These are phyloP conservation scores for Cystobasidiopsis lactophilus DNA, from an alignment of 768 basidiomycete species.

Conservation along the genomic window DNA sequence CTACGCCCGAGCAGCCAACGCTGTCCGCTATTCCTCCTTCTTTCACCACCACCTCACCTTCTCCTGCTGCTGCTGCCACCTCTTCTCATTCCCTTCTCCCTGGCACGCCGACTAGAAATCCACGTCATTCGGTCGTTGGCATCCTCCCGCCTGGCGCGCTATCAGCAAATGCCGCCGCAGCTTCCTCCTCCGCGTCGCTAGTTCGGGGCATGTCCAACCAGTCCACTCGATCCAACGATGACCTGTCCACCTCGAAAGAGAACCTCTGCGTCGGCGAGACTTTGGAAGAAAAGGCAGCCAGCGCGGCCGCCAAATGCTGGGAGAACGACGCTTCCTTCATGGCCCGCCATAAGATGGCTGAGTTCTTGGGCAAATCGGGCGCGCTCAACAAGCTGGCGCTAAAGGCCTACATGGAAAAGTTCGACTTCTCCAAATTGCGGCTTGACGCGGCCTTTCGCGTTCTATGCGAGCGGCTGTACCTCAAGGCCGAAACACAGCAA, in stretches of 20 bases:
- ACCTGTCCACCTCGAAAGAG: neutral
- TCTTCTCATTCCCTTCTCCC: too few species aligned
- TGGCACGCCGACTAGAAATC: neutral
- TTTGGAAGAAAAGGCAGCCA: conserved; percentile 34
- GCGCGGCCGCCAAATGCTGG: conserved; percentile 57
- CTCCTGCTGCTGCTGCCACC: too few species aligned
- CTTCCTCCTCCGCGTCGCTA: neutral
- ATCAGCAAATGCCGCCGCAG: neutral
- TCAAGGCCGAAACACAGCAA: conserved; percentile 93
- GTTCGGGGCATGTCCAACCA: neutral
- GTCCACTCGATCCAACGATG: neutral
- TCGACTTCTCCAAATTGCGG: conserved; percentile 62
- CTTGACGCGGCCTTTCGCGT: conserved; percentile 83
- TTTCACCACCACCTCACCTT: too few species aligned
- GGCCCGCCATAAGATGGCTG: conserved; percentile 75
- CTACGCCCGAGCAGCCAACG: too few species aligned
- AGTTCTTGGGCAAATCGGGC: conserved; percentile 82
- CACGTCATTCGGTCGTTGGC: neutral
- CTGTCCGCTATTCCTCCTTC: too few species aligned
- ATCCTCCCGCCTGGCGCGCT: neutral
- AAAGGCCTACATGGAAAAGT: conserved; percentile 60
- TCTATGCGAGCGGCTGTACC: conserved; percentile 70
- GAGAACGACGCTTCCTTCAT: conserved; percentile 66
- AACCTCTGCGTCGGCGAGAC: neutral
- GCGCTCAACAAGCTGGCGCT: conserved; percentile 52